These are phyloP conservation scores for Solanum virginianum DNA, from an alignment of 257 asterid genomes.

Conservation along the genomic window DNA sequence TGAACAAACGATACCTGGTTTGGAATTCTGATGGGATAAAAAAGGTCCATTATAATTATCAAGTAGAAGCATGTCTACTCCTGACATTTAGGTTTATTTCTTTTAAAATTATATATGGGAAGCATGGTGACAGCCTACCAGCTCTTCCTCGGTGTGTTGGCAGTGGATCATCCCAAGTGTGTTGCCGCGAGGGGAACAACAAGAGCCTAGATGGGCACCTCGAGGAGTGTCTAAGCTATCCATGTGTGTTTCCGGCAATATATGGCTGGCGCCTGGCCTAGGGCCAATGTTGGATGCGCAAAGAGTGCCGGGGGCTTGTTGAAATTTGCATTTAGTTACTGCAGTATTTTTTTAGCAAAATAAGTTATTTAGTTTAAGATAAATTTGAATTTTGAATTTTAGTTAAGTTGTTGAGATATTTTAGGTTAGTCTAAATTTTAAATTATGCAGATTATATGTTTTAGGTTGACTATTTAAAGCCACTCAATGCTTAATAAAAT, in stretches of 20 bases:
- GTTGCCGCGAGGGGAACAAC: background rate
- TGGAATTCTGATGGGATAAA: background rate
- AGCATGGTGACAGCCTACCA: background rate
- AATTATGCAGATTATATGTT: too few relatives aligned
- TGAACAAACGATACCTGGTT: background rate
- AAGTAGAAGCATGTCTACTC: background rate
- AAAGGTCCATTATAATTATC: background rate
- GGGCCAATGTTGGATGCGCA: background rate
- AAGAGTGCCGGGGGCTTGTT: background rate
- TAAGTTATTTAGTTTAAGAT: too few relatives aligned
- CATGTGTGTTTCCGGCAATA: background rate
- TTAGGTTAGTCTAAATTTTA: too few relatives aligned
- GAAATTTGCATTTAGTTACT: background rate
- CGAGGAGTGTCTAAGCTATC: background rate
- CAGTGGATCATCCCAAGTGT: background rate
- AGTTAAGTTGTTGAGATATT: too few relatives aligned
- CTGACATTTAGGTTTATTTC: background rate
- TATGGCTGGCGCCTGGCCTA: background rate
- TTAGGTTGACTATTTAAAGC: too few relatives aligned
- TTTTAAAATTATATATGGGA: background rate
- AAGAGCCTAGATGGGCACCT: background rate
- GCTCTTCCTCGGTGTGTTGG: background rate
- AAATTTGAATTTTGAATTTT: too few relatives aligned
- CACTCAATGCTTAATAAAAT: too few relatives aligned
- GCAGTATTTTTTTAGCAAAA: too few relatives aligned